Evolutionary conservation across 768 basidiomycete genomes (phyloP).

Genomic region (Boletus sp.): DNA sequence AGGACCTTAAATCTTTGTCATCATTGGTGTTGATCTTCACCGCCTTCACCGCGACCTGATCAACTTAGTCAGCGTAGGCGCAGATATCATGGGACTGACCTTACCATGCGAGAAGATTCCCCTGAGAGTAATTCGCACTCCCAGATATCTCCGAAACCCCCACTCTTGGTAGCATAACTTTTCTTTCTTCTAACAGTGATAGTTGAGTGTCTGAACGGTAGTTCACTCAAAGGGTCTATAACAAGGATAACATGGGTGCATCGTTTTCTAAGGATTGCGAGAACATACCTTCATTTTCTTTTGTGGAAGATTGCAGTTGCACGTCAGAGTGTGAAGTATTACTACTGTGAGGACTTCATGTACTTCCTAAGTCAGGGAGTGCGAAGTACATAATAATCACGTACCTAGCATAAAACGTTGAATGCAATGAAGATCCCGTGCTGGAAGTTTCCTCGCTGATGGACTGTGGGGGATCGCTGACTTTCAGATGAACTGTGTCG

Average conservation of each 20-base stretch:
- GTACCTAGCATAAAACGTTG: conserved; percentile 9
- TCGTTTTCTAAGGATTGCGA: neutral
- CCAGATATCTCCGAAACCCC: conserved; percentile 24
- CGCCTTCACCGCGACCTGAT: conserved; percentile 23
- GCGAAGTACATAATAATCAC: neutral
- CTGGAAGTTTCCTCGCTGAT: conserved; percentile 1
- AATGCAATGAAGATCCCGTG: neutral
- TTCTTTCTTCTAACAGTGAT: conserved; percentile 2
- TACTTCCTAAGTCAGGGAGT: neutral
- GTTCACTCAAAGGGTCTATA: conserved; percentile 9
- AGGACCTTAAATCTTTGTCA: neutral
- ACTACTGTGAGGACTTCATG: conserved; percentile 11
- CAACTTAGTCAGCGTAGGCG: neutral
- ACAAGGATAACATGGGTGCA: neutral
- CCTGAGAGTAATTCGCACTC: conserved; percentile 19
- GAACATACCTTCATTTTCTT: conserved; percentile 9
- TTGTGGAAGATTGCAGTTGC: conserved; percentile 1
- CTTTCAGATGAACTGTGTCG: neutral
- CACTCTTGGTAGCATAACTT: conserved; percentile 4
- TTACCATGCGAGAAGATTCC: conserved; percentile 4
- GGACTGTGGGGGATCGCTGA: neutral
- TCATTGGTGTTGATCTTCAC: neutral
- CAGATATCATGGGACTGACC: neutral
- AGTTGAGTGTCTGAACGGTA: conserved; percentile 2
- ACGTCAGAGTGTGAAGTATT: conserved; percentile 10